Evolutionary conservation across 2,329 filamentous ascomycete species (phyloP).

Genomic region (Beauveria caledonica): DNA sequence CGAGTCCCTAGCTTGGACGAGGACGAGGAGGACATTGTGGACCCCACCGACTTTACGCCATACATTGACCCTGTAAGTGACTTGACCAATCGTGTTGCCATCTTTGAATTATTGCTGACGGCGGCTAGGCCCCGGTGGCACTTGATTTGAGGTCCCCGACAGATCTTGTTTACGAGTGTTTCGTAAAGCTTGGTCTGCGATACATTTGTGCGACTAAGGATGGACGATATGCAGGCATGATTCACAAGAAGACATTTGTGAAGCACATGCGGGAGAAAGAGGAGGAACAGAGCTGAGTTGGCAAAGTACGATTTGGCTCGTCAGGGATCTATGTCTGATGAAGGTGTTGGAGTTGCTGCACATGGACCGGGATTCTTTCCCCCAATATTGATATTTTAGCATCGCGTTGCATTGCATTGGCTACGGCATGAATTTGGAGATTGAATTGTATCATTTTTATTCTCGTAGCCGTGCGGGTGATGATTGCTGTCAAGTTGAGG

Average conservation of each 20-base stretch:
- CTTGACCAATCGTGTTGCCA: not conserved
- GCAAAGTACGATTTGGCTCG: not conserved
- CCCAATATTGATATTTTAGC: not conserved
- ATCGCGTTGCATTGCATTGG: conserved; percentile 9
- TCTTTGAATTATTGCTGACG: conserved; percentile 10
- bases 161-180: conserved; percentile 94
- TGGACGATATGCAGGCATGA: conserved; percentile 81
- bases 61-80: conserved; percentile 75
- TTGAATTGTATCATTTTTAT: not conserved
- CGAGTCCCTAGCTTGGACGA: conserved; percentile 55
- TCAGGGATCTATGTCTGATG: too few relatives aligned
- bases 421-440: not conserved
- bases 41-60: conserved; percentile 77
- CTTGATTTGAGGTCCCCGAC: conserved; percentile 85
- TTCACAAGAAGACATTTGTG: conserved; percentile 96
- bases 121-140: conserved; percentile 65
- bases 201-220: conserved; percentile 86
- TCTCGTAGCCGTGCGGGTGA: not conserved
- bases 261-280: conserved; percentile 85
- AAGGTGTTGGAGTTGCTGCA: not conserved
- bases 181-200: conserved; percentile 83
- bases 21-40: conserved; percentile 48
- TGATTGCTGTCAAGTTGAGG: too few relatives aligned
- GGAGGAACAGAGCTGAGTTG: conserved; percentile 31
- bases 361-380: not conserved